Percentiles rank a stretch among this genome's conserved stretches.
Evolutionary conservation across 1,284 basidiomycete genomes (phyloP).

Genomic region (Leccinum subfulvum): DNA sequence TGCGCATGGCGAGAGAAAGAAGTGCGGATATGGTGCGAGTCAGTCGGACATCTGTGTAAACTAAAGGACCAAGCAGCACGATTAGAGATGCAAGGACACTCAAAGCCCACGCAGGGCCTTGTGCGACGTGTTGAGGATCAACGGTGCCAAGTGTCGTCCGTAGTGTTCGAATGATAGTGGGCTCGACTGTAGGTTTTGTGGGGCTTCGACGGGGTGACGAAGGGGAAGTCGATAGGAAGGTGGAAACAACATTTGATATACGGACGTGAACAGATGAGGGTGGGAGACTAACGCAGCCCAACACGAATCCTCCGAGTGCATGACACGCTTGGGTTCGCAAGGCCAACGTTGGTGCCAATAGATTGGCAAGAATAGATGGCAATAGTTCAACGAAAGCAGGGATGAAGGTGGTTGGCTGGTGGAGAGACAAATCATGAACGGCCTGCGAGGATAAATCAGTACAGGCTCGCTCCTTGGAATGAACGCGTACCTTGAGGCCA

Average conservation of each 20-base stretch:
- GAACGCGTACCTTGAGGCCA: slow-evolving; percentile 58
- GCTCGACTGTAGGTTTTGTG: slow-evolving; percentile 36
- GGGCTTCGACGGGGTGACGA: slow-evolving; percentile 36
- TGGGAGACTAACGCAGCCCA: slow-evolving; percentile 49
- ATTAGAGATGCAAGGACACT: slow-evolving; percentile 61
- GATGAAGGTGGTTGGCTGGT: slow-evolving; percentile 62
- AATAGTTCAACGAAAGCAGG: slow-evolving; percentile 60
- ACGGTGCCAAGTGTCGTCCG: slow-evolving; percentile 54
- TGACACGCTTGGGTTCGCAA: slow-evolving; percentile 70
- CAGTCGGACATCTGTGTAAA: slow-evolving; percentile 48
- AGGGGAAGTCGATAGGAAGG: slow-evolving; percentile 44
- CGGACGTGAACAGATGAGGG: slow-evolving; percentile 47
- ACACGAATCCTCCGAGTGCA: slow-evolving; percentile 66
- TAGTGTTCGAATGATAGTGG: slow-evolving; percentile 60
- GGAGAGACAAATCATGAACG: slow-evolving; percentile 63
- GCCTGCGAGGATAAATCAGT: slow-evolving; percentile 45
- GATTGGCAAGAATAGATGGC: slow-evolving; percentile 57
- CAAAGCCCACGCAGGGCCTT: slow-evolving; percentile 73
- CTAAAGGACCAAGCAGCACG: slow-evolving; percentile 56
- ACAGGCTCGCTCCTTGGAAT: neutral
- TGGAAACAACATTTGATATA: slow-evolving; percentile 47
- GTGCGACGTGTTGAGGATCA: slow-evolving; percentile 57
- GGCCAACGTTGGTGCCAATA: slow-evolving; percentile 58
- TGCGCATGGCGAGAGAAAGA: slow-evolving; percentile 53
- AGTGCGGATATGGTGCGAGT: slow-evolving; percentile 48